phyloP scores from a whole-genome alignment of 768 basidiomycete genomes.

The Hericium alpestre region DNA sequence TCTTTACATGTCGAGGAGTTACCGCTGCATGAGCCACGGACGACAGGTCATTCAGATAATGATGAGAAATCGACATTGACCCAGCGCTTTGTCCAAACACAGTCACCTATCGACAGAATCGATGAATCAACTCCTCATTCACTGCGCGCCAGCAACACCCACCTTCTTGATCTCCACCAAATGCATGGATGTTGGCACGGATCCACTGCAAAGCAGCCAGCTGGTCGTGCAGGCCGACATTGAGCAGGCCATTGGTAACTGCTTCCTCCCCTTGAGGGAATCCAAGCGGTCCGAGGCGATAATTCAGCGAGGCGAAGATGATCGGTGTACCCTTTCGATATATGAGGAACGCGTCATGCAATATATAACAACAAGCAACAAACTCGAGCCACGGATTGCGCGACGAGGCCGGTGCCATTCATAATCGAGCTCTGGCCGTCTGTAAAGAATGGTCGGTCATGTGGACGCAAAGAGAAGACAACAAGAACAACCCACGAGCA shows the following conservation, averaged over 20 bases:
- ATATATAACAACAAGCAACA: not conserved
- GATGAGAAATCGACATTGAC: slow-evolving; percentile 23
- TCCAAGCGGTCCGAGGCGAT: slow-evolving; percentile 40
- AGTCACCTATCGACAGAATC: slow-evolving; percentile 20
- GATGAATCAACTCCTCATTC: not conserved
- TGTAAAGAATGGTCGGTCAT: not conserved
- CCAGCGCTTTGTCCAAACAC: slow-evolving; percentile 32
- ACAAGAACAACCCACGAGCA: not conserved
- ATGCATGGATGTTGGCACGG: slow-evolving; percentile 18
- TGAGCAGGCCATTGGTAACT: slow-evolving; percentile 25
- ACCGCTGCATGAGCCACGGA: slow-evolving; percentile 16
- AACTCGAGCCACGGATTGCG: not conserved
- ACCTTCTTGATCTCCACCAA: slow-evolving; percentile 21
- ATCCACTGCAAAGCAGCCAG: slow-evolving; percentile 21
- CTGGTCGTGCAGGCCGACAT: slow-evolving; percentile 38
- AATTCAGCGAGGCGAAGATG: slow-evolving; percentile 40
- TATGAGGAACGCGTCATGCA: not conserved
- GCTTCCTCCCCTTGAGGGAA: slow-evolving; percentile 36
- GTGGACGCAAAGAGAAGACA: not conserved
- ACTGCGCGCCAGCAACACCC: not conserved
- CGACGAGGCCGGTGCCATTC: not conserved
- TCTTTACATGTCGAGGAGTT: not conserved
- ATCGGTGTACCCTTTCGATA: slow-evolving; percentile 12
- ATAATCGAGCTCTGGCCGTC: not conserved
- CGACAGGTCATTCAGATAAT: slow-evolving; percentile 20